Evolutionary conservation across 345 rosid species (phyloP), one percentile per base, ranked within the genome.

Genomic region (Heritiera littoralis): DNA sequence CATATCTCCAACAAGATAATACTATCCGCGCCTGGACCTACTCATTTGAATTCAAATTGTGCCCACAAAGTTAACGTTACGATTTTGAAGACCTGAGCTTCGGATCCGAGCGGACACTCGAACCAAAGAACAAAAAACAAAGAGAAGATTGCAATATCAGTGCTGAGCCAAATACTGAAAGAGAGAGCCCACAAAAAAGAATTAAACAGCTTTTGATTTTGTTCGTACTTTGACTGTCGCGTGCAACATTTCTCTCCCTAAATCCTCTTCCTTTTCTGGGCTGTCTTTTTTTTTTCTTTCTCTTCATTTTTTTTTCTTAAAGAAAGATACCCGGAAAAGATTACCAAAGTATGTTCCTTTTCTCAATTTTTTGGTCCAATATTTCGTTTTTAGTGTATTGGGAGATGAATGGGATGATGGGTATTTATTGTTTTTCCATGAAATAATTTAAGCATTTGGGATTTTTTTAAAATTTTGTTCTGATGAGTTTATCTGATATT

Each of bases 41-140:
- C 74, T 9, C 2, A 65, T 84, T 84, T 81, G 82, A 84, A 84
- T 84, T 84, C 84, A 79, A 84, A 81, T 55, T 74, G 9, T 43
- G 3, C 46, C 28, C 23, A 49, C 2, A 41, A 41, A 68, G 43
- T 70, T 78, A 84, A 81, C 86, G 86, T 81, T 84, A 81, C 75
- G 48, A 70, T 78, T 72, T 32, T 56, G n/a, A 15, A 43, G 45
- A 9, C 32, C 58, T 8, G 2, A 70, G 78, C 51, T 48, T 70
- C 45, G 72, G 66, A 20, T 13, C 78, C 84, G 40, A 63, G 30
- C 63, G 46, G 58, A n/a, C 48, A 55, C 82, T 35, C 69, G 65
- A 58, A 23, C 64, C 79, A 30, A 56, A 30, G 32, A 9, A 8
- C 35, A 30, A 8, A 4, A 10, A 13, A 30, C 10, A 56, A n/a